Conservation (phyloP, 371 early-diverging fungal species). For the Zopfochytrium polystomum region DNA sequence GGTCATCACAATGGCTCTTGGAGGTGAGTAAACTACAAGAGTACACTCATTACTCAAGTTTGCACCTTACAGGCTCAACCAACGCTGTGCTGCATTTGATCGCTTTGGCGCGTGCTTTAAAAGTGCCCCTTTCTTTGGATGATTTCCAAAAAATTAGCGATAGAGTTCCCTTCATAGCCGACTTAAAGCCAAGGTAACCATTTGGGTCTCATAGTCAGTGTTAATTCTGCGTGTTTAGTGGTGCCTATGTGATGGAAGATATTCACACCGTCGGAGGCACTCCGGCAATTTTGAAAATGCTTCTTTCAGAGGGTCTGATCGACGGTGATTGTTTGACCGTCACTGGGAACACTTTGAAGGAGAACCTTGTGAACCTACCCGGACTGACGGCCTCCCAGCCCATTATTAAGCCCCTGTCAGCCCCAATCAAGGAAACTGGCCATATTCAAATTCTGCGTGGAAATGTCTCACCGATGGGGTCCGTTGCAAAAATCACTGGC, state of each 20-base stretch:
- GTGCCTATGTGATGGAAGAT: conserved; percentile 94
- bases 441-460: conserved; percentile 91
- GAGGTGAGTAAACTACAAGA: conserved; percentile 69
- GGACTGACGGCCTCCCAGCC: conserved; percentile 74
- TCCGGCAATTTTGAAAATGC: conserved; percentile 87
- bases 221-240: conserved; percentile 44
- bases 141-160: conserved; percentile 91
- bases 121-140: conserved; percentile 75
- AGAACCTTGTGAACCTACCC: conserved; percentile 76
- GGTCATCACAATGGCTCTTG: conserved; percentile 84
- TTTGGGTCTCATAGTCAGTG: too few relatives aligned
- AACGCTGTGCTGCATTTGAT: conserved; percentile 96
- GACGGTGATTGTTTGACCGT: conserved; percentile 87
- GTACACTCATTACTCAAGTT: too few relatives aligned
- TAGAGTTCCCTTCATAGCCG: conserved; percentile 88
- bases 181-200: conserved; percentile 84
- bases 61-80: conserved; percentile 88
- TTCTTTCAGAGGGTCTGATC: conserved; percentile 71
- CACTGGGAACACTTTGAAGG: conserved; percentile 88
- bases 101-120: conserved; percentile 85
- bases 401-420: conserved; percentile 75
- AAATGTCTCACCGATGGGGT: conserved; percentile 94
- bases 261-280: conserved; percentile 84
- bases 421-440: conserved; percentile 89
- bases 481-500: conserved; percentile 97